Conservation (phyloP, 2,329 filamentous ascomycete genomes). For the Colletotrichum lupini region DNA sequence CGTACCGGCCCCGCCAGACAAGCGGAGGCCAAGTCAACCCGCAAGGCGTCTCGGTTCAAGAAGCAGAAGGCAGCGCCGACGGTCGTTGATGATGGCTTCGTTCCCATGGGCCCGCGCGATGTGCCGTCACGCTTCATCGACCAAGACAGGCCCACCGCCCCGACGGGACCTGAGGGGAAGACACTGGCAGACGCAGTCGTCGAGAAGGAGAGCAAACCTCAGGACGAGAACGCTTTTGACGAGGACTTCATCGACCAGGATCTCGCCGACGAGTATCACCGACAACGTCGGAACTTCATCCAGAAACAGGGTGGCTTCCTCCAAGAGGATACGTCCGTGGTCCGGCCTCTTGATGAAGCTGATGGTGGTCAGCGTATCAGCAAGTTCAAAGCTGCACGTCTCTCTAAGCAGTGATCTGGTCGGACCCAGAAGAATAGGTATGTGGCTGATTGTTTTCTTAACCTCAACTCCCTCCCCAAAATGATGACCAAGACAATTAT, state of each 20-base stretch:
- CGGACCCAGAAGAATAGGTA: constrained; percentile 37
- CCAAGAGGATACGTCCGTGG: constrained; percentile 74
- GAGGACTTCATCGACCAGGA: constrained; percentile 81
- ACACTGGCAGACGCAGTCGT: constrained; percentile 71
- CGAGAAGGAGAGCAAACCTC: constrained; percentile 59
- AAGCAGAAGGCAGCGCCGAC: constrained; percentile 41
- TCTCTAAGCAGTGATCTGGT: constrained; percentile 61
- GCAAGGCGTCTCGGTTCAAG: constrained; percentile 64
- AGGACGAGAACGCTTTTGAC: constrained; percentile 44
- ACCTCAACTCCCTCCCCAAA: not conserved
- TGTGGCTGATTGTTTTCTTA: constrained; percentile 11
- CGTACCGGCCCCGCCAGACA: constrained; percentile 45
- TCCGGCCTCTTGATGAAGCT: constrained; percentile 75
- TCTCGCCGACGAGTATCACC: constrained; percentile 85
- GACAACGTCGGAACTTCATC: constrained; percentile 84
- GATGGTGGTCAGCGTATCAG: constrained; percentile 74
- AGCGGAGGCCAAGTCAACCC: constrained; percentile 42
- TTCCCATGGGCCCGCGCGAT: constrained; percentile 56
- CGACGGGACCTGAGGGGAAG: constrained; percentile 61
- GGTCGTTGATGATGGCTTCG: constrained; percentile 41
- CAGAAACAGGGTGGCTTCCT: constrained; percentile 85
- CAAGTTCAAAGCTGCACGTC: constrained; percentile 78
- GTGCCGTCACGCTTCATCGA: constrained; percentile 54
- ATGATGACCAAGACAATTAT: constrained; percentile 31
- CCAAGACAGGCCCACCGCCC: constrained; percentile 50